Conservation (phyloP, 441 rosid genomes). For the Arabidopsis lyrata region DNA sequence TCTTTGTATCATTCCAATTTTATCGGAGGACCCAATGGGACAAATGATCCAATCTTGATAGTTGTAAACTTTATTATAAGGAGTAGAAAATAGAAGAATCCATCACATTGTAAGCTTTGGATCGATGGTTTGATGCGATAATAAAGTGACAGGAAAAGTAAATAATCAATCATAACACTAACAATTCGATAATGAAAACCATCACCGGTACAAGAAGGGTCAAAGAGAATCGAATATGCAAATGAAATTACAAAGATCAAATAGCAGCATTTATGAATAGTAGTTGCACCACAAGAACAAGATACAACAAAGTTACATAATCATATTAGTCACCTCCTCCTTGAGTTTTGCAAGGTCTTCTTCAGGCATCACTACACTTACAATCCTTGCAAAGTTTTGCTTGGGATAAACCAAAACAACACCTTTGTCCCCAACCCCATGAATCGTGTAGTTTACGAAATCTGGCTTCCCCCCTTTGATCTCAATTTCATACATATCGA, state of each 20-base stretch:
- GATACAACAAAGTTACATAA: slow-evolving; percentile 16
- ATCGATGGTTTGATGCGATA: neutral
- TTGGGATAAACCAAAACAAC: slow-evolving; percentile 52
- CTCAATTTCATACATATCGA: slow-evolving; percentile 52
- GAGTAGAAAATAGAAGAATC: neutral
- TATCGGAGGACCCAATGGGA: no score
- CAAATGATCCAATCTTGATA: neutral
- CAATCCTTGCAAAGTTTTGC: slow-evolving; percentile 43
- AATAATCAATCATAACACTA: neutral
- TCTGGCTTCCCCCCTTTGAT: slow-evolving; percentile 55
- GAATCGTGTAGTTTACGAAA: slow-evolving; percentile 53
- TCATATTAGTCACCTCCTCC: slow-evolving; percentile 42
- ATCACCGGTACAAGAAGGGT: neutral
- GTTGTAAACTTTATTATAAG: neutral
- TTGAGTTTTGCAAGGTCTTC: slow-evolving; percentile 46
- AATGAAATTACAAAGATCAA: neutral
- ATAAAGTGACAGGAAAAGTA: neutral
- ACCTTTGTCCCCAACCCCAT: slow-evolving; percentile 70
- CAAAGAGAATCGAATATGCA: neutral
- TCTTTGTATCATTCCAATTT: no score
- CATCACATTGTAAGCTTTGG: neutral
- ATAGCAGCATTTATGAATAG: neutral
- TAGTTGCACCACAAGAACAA: slow-evolving; percentile 13
- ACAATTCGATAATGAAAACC: neutral
- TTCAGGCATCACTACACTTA: slow-evolving; percentile 54